Evolutionary conservation across 1,139 yeast genomes (phyloP), one percentile per base, ranked within the genome.

Genomic region (Hansenula lynferdii): DNA sequence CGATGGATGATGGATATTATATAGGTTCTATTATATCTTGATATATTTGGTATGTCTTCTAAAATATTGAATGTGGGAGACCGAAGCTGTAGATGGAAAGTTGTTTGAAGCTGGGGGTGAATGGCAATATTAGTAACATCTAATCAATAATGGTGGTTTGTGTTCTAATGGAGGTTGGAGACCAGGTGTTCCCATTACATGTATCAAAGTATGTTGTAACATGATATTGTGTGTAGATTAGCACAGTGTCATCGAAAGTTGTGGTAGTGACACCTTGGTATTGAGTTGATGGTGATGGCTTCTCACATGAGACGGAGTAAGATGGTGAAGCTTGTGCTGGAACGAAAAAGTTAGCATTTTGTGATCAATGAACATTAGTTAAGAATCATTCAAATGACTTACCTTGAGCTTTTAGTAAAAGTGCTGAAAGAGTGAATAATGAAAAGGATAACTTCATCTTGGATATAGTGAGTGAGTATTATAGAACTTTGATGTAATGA

Each of bases 141-240:
- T 31, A 31, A 29, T 23, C 27, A 25, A 24, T 23, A 5, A 3
- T 14, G 9, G 29, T n/a, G 15, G 19, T 18, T 14, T 27, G 22
- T n/a, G 32, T 28, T 28, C 20, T 19, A 14, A 15, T 24, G 7
- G 28, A 17, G 1, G 25, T 17, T 29, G 29, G 29, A 2, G 37
- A 3, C 29, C 29, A 14, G n/a, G 22, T 6, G 16, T 29, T 19
- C 8, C 34, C 34, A 24, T 30, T 18, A 21, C 37, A 35, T 3
- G 37, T 35, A 18, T 35, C 37, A 25, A 29, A 35, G 12, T 19
- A 35, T n/a, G 20, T 6, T 14, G 37, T 35, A 6, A 35, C 30
- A 5, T 15, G n/a, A n/a, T 29, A 35, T 15, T 16, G 12, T 15
- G 37, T 25, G 17, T 15, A n/a, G n/a, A 35, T 21, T 4, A 29